phyloP scores from a whole-genome alignment of 2,329 filamentous ascomycete genomes.

The Xylariales sp. region DNA sequence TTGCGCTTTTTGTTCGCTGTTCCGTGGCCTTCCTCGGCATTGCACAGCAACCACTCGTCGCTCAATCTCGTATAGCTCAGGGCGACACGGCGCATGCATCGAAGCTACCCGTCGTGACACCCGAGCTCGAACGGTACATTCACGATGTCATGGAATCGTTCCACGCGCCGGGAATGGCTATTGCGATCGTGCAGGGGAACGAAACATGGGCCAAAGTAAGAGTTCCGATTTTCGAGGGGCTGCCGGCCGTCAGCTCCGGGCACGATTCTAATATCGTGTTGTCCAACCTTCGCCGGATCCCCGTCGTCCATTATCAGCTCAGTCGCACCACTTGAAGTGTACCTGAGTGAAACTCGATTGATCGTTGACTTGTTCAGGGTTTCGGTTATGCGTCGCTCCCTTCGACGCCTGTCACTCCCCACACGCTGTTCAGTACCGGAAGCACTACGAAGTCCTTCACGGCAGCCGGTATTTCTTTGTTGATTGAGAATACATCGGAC shows the following conservation, averaged over 20 bases:
- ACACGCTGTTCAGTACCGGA: conserved; percentile 50
- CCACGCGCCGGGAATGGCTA: conserved; percentile 36
- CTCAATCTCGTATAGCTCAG: not conserved
- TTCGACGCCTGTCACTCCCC: conserved; percentile 32
- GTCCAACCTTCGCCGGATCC: too few species aligned
- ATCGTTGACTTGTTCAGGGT: conserved; percentile 31
- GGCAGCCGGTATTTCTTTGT: conserved; percentile 42
- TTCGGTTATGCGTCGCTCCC: conserved; percentile 32
- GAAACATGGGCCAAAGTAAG: conserved; percentile 29
- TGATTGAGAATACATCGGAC: conserved; percentile 40
- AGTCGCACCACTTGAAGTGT: too few species aligned
- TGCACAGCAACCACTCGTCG: not conserved
- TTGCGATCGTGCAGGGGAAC: conserved; percentile 35
- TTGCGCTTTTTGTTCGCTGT: not conserved
- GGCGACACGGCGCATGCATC: not conserved
- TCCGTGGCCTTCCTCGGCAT: not conserved
- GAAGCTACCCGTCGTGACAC: not conserved
- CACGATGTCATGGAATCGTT: conserved; percentile 28
- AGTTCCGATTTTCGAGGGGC: not conserved
- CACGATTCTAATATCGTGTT: too few species aligned
- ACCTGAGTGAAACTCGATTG: too few species aligned
- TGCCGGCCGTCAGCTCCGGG: too few species aligned
- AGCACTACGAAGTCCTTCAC: conserved; percentile 54
- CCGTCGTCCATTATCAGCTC: too few species aligned
- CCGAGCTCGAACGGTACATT: conserved; percentile 13